Conservation (phyloP, 2,329 filamentous ascomycete species). For the Epichloe sp. region DNA sequence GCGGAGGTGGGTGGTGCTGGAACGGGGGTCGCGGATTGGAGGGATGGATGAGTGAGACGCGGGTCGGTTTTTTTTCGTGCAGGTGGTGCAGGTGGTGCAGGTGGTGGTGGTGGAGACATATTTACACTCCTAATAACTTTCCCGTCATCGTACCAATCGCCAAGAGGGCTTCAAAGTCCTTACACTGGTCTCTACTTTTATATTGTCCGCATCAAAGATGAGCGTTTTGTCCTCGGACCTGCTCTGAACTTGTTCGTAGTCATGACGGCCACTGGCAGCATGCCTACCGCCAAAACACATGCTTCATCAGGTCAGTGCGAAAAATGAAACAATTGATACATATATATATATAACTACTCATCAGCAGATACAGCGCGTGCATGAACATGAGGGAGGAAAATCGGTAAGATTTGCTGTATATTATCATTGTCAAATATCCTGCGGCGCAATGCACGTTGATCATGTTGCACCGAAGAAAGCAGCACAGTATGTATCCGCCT, state of each 20-base stretch:
- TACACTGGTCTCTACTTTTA: too few relatives aligned
- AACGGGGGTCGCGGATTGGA: conserved; percentile 2
- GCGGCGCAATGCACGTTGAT: background rate
- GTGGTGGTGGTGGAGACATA: too few relatives aligned
- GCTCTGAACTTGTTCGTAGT: too few relatives aligned
- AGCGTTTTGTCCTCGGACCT: too few relatives aligned
- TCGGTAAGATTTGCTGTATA: too few relatives aligned
- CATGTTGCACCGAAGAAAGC: background rate
- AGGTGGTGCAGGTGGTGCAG: too few relatives aligned
- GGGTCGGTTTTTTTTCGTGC: too few relatives aligned
- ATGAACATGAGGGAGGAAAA: background rate
- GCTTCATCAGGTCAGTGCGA: background rate
- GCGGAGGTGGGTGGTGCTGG: conserved; percentile 1
- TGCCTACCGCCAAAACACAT: background rate
- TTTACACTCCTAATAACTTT: too few relatives aligned
- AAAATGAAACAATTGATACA: background rate
- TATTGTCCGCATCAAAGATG: too few relatives aligned
- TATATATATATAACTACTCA: background rate
- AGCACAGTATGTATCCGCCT: background rate
- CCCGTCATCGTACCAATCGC: too few relatives aligned
- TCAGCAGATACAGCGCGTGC: background rate
- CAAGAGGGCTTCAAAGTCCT: too few relatives aligned
- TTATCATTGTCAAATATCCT: background rate
- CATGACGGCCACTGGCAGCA: too few relatives aligned
- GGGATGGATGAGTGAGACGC: background rate